Base-by-base conservation (phyloP, 1,284 basidiomycete species). In the Ganoderma boninense region DNA sequence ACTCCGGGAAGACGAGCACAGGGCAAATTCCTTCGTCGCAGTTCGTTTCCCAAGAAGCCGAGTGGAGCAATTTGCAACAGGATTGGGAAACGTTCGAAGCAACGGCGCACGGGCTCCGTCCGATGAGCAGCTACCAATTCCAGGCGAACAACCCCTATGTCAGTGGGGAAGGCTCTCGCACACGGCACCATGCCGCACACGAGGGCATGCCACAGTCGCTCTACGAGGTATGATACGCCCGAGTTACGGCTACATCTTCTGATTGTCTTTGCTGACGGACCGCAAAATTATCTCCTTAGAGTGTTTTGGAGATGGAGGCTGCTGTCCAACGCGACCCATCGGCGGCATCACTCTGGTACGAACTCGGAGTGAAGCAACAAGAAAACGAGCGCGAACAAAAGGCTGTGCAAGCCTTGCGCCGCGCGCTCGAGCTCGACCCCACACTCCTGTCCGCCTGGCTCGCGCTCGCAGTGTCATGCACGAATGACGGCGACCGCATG, bases 351-450 rank as follows among this genome's bases (percentile, higher is more conserved):
- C 92, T 92, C 8, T 99, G 97, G 97, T 97, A 90, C 78, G 90
- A 94, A 70, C 91, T 99, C 60, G 97, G 98, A 35, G 92, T 99
- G 61, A 97, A 96, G 82, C 98, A 99, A 80, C 97, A 99, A 82
- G 97, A 98, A 82, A 98, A 98, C 80, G 97, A 99, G 81, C 91
- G 97, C 29, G 97, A 99, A 82, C 87, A 90, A 29, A 93, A 96
- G 77, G 98, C 97, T 6, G 90, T 99, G 64, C 87, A 92, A 62
- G 98, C 97, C 0, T 87, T 99, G 32, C 86, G 89, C 54, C 92
- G 92, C 70, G 93, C 97, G 1, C 85, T 96, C 61, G 90, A 94
- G 74, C 87, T 99, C 26, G 93, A 98, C 74, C 91, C 95, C 2
- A 80, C 87, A 1, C 89, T 93, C 76, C 84, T 95, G 7, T 89